phyloP scores from a whole-genome alignment of 2,329 filamentous ascomycete species.

The Cadophora gregata region DNA sequence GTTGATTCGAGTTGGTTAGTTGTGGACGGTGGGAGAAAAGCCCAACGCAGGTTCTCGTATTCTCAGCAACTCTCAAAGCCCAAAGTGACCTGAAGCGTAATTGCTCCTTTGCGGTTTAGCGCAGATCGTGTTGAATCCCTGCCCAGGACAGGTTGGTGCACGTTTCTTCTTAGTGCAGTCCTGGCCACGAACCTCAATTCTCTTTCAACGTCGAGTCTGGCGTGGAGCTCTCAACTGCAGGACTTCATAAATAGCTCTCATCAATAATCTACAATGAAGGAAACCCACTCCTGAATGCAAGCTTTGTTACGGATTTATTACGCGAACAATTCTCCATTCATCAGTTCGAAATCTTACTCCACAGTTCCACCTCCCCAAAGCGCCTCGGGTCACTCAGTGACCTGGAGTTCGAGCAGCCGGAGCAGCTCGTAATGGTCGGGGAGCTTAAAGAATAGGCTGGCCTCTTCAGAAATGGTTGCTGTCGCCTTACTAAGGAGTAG shows the following conservation, averaged over 20 bases:
- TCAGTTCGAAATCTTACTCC: not conserved
- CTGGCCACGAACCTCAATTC: not conserved
- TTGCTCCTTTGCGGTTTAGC: conserved; percentile 10
- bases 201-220: not conserved
- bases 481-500: not conserved
- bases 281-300: not conserved
- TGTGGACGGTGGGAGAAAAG: conserved; percentile 1
- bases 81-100: conserved; percentile 5
- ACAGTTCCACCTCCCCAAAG: not conserved
- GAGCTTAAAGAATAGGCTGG: not conserved
- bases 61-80: conserved; percentile 9
- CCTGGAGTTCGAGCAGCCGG: too few species aligned
- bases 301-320: not conserved
- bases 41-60: conserved; percentile 11
- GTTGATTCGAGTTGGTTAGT: conserved; percentile 3
- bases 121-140: not conserved
- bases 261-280: not conserved
- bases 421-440: conserved; percentile 3
- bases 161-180: not conserved
- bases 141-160: not conserved
- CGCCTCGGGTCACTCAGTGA: not conserved
- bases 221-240: not conserved
- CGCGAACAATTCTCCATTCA: not conserved
- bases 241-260: too few species aligned
- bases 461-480: not conserved